A percentile compares a stretch with the other conserved stretches of the same genome.
phyloP scores from a whole-genome alignment of 2,329 filamentous ascomycete species.

The Phialophora macrospora region DNA sequence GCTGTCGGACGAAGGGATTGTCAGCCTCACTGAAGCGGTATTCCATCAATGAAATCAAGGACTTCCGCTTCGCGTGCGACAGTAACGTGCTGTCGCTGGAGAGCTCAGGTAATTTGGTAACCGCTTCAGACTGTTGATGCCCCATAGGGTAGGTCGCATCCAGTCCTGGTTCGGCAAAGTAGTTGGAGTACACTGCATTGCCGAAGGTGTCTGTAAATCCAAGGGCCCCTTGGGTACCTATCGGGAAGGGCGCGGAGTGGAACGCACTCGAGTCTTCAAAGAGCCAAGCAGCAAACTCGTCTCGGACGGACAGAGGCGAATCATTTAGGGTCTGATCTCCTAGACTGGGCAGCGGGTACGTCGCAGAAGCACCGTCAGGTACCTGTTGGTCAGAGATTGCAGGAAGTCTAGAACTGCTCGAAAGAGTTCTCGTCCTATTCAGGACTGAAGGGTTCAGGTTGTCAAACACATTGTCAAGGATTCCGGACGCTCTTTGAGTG shows the following conservation, averaged over 20 bases:
- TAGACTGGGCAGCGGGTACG: slow-evolving; percentile 51
- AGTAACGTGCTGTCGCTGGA: slow-evolving; percentile 77
- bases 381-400: slow-evolving; percentile 42
- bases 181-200: slow-evolving; percentile 33
- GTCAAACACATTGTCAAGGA: slow-evolving; percentile 40
- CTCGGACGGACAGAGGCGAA: slow-evolving; percentile 74
- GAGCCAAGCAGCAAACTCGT: slow-evolving; percentile 83
- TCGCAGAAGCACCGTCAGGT: slow-evolving; percentile 56
- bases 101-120: slow-evolving; percentile 80
- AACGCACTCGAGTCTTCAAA: slow-evolving; percentile 70
- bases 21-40: slow-evolving; percentile 82
- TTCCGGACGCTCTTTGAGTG: slow-evolving; percentile 37
- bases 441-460: slow-evolving; percentile 39
- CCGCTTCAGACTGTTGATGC: slow-evolving; percentile 73
- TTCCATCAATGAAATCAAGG: slow-evolving; percentile 79
- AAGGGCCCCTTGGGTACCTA: slow-evolving; percentile 47
- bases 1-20: slow-evolving; percentile 71
- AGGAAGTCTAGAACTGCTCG: slow-evolving; percentile 14
- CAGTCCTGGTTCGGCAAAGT: slow-evolving; percentile 61
- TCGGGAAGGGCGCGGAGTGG: slow-evolving; percentile 56
- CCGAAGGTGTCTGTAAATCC: slow-evolving; percentile 54
- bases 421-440: slow-evolving; percentile 32
- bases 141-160: slow-evolving; percentile 61
- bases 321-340: slow-evolving; percentile 32
- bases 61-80: slow-evolving; percentile 83